Evolutionary conservation across 768 basidiomycete species (phyloP), one percentile per base, ranked within the genome.

Genomic region (Dioszegia crocea): DNA sequence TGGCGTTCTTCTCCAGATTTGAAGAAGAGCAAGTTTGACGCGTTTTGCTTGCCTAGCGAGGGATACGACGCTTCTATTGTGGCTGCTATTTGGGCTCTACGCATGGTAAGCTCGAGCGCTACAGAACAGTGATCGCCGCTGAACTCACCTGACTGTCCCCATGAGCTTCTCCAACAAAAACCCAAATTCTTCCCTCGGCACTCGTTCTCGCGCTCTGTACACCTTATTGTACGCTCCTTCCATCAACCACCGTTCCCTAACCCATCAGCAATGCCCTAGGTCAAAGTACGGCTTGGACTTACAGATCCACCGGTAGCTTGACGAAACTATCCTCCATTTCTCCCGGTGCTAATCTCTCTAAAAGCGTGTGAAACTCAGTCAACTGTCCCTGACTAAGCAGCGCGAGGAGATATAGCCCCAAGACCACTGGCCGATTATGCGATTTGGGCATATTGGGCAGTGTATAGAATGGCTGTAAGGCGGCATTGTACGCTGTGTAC

Each of bases 201-300:
- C 89, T 68, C 91, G 86, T 64, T 89, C 89, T 64, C 92, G 84
- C 36, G 93, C 93, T 70, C 88, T 86, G 89, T 93, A 99, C 11
- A 97, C 94, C 76, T 94, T 94, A 78, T 89, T 91, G 77, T 98
- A 99, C 69, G 88, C 88, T 38, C 94, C 94, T 76, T 98, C 94
- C 94, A 99, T 99, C 44, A 98, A 83, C 89, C 93, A 97, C 49
- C 88, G 83, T 76, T 99, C 94, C 16, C 74, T 75, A n/a, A 12
- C 44, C 31, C n/a, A 45, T 66, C 50, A 61, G 55, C 57, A 29
- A 33, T n/a, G 16, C 5, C 21, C 49, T 11, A 31, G 49, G 6
- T 6, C 8, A 14, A 33, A 33, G 33, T 14, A 6, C 33, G 33
- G 14, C 38, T 48, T 10, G 54, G 31, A 49, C 69, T 61, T 44